These are phyloP conservation scores for Lecanicillium sp. DNA, from an alignment of 2,329 filamentous ascomycete genomes.

Conservation along the genomic window DNA sequence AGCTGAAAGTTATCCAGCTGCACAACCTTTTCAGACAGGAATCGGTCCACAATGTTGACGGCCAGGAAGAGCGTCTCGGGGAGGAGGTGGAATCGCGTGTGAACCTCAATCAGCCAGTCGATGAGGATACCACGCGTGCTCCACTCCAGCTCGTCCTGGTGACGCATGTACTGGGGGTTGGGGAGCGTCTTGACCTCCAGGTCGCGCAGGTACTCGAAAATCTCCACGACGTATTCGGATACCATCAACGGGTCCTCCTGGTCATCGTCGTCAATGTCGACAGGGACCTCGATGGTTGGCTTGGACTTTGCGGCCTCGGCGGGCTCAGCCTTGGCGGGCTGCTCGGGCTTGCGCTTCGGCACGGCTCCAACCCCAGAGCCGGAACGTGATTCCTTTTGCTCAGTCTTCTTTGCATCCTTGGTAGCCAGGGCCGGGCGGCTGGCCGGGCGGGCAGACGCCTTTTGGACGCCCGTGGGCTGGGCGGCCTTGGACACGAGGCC, in stretches of 20 bases:
- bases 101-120: constrained; percentile 97
- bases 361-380: constrained; percentile 57
- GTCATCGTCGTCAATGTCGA: constrained; percentile 79
- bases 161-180: constrained; percentile 90
- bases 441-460: constrained; percentile 49
- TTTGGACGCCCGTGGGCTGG: constrained; percentile 76
- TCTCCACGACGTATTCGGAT: constrained; percentile 92
- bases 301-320: constrained; percentile 26
- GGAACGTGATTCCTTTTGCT: constrained; percentile 59
- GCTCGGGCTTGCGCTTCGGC: constrained; percentile 53
- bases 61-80: constrained; percentile 95
- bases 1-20: constrained; percentile 93
- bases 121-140: constrained; percentile 96
- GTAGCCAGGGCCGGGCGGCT: constrained; percentile 54
- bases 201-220: constrained; percentile 90
- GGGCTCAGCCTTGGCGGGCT: constrained; percentile 7
- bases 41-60: constrained; percentile 97
- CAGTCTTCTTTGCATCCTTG: constrained; percentile 60
- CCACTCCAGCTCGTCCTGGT: constrained; percentile 94
- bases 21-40: constrained; percentile 90
- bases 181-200: constrained; percentile 73
- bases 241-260: constrained; percentile 94
- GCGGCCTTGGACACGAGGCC: constrained; percentile 71
- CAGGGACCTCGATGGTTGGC: constrained; percentile 22
- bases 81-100: constrained; percentile 90